Percentiles rank a stretch among this genome's conserved stretches.
Conservation (phyloP, 352 stramenopile genomes). For the Globisporangium alternatum region DNA sequence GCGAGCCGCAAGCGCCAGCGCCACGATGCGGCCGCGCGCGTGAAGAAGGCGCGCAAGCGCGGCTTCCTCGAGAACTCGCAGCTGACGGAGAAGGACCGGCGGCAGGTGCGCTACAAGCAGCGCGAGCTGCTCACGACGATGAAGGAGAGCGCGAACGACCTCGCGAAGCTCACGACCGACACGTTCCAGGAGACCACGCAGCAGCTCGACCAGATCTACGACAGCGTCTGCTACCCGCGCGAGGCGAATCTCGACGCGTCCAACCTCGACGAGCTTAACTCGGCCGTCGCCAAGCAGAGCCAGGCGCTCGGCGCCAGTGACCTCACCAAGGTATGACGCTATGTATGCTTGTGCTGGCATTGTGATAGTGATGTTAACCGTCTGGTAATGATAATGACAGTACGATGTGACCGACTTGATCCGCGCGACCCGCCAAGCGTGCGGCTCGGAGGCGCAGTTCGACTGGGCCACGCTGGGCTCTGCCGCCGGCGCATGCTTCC, state of each 20-base stretch:
- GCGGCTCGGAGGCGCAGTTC: slow-evolving; percentile 42
- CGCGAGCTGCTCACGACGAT: slow-evolving; percentile 72
- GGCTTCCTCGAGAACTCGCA: slow-evolving; percentile 68
- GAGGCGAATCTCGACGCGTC: slow-evolving; percentile 80
- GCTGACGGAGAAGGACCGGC: slow-evolving; percentile 67
- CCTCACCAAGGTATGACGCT: slow-evolving; percentile 51
- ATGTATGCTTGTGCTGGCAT: neutral
- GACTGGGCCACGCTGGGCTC: slow-evolving; percentile 65
- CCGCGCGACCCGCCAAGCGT: slow-evolving; percentile 40
- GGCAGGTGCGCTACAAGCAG: slow-evolving; percentile 70
- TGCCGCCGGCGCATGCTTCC: slow-evolving; percentile 68
- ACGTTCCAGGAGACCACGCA: slow-evolving; percentile 57
- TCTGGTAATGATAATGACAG: slow-evolving; percentile 13
- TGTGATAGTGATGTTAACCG: neutral
- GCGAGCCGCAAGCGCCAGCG: slow-evolving; percentile 9
- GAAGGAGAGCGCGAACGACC: slow-evolving; percentile 64
- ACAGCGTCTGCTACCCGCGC: slow-evolving; percentile 73
- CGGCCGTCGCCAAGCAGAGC: slow-evolving; percentile 70
- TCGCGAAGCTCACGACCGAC: slow-evolving; percentile 60
- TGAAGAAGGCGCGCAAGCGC: slow-evolving; percentile 25
- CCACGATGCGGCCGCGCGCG: slow-evolving; percentile 19
- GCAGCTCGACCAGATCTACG: slow-evolving; percentile 74
- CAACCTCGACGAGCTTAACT: slow-evolving; percentile 83
- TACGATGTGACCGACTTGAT: slow-evolving; percentile 73
- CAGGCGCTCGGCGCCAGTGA: slow-evolving; percentile 68